Evolutionary conservation across 306 rosid genomes (phyloP), one percentile per base, ranked within the genome.

Genomic region (Trifolium pratense): DNA sequence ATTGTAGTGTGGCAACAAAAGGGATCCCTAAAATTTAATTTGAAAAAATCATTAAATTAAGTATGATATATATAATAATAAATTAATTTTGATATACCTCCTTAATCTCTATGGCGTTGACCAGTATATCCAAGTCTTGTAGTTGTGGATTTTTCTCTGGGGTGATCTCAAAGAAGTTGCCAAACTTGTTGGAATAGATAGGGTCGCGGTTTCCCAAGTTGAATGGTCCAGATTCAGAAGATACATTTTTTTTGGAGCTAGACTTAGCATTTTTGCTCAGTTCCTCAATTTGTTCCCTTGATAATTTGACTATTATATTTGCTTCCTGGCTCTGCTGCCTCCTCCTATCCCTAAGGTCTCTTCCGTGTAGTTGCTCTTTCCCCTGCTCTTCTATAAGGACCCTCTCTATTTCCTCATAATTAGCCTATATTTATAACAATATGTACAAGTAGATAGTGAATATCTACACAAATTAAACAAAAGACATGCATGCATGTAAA

Each of bases 1-100:
- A 17, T 80, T 72, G 77, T 1, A 62, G 75, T 76, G 58, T 43
- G 84, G 84, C 26, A 80, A 57, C 29, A 73, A 4, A 17, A 80
- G 3, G 9, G 26, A 46, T 36, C 84, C 87, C 87, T 79, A 32
- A 17, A 26, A 15, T 57, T 17, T 8, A 43, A 43, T 43, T 43
- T 43, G 6, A 43, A 14, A 43, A 43, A 0, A 0, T 34, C 37
- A 43, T 43, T 43, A 14, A 1, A 4, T 43, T 12, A n/a, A n/a
- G n/a, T n/a, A n/a, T n/a, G n/a, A 21, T 21, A 11, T 6, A 3
- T 42, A 3, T 13, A 26, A 5, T 15, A 15, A 15, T 48, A 48
- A 48, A 17, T n/a, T n/a, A 2, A 48, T 12, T 48, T 42, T 16
- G 9, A 0, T 3, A 17, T 73, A 79, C 87, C 74, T 80, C 57